phyloP scores from a whole-genome alignment of 495 filamentous ascomycete genomes.

The Eremomyces bilateralis region DNA sequence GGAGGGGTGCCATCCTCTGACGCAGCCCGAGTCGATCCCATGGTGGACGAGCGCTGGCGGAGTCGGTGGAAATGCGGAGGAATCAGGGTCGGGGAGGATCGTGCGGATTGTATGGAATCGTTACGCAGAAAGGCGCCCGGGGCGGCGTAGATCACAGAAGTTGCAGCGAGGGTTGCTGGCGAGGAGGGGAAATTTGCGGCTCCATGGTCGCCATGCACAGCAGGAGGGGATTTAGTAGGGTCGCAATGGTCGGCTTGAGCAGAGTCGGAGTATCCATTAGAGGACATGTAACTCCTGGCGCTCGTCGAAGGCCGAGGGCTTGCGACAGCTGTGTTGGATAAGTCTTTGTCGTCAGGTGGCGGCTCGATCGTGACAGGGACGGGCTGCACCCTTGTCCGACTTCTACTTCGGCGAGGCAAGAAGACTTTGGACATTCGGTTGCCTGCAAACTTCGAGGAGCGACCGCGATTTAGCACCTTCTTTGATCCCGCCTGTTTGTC shows the following conservation, averaged over 20 bases:
- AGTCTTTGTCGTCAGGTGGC: constrained; percentile 7
- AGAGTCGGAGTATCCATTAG: constrained; percentile 16
- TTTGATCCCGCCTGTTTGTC: too few relatives aligned
- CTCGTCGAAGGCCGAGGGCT: constrained; percentile 30
- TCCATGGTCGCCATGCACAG: constrained; percentile 18
- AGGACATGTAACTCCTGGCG: constrained; percentile 10
- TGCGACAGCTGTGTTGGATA: constrained; percentile 19
- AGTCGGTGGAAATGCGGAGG: constrained; percentile 27
- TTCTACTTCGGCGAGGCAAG: constrained; percentile 60
- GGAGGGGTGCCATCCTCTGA: constrained; percentile 36
- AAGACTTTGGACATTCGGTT: background rate
- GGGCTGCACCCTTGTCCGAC: constrained; percentile 71
- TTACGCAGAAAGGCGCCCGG: constrained; percentile 27
- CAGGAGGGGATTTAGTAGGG: too few relatives aligned
- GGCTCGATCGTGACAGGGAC: constrained; percentile 38
- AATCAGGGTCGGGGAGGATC: constrained; percentile 9
- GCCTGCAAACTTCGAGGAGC: too few relatives aligned
- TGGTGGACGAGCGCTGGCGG: constrained; percentile 68
- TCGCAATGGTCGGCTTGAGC: constrained; percentile 15
- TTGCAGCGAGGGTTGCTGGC: constrained; percentile 26
- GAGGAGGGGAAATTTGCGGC: constrained; percentile 29
- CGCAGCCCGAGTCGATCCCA: constrained; percentile 44
- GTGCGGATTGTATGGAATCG: constrained; percentile 51
- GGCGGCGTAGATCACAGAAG: constrained; percentile 18
- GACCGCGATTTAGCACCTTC: too few relatives aligned